A percentile compares a stretch with the other conserved stretches of the same genome.
Conservation (phyloP, 169 alveolate genomes). For the Plasmodium ovale region DNA sequence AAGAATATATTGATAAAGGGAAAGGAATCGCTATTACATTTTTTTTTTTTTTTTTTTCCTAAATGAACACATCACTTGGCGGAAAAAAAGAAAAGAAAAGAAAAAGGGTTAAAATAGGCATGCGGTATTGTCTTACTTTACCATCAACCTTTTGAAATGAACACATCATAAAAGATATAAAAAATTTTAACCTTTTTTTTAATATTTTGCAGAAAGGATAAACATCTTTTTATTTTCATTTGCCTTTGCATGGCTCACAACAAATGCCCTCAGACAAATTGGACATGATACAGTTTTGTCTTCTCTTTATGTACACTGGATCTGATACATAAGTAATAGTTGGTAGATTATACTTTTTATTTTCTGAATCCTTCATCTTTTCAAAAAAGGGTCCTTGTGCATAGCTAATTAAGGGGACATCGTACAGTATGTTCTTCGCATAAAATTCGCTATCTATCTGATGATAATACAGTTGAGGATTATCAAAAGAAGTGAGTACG, state of each 20-base stretch:
- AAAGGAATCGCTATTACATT: too few relatives aligned
- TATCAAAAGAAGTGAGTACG: slow-evolving; percentile 23
- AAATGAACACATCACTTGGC: too few relatives aligned
- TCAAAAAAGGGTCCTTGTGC: slow-evolving; percentile 71
- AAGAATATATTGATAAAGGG: too few relatives aligned
- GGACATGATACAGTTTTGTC: slow-evolving; percentile 38
- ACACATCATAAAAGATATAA: too few relatives aligned
- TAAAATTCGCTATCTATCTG: slow-evolving; percentile 75
- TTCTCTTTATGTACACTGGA: slow-evolving; percentile 58
- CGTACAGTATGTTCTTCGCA: slow-evolving; percentile 52
- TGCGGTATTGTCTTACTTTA: too few relatives aligned
- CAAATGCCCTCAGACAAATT: slow-evolving; percentile 11
- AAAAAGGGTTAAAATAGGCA: too few relatives aligned
- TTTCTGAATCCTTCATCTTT: slow-evolving; percentile 12
- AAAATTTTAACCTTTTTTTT: too few relatives aligned
- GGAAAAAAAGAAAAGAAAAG: too few relatives aligned
- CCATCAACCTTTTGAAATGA: too few relatives aligned
- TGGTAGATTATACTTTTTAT: slow-evolving; percentile 50
- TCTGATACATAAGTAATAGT: slow-evolving; percentile 69
- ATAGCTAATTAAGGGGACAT: slow-evolving; percentile 71
- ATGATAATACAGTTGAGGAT: slow-evolving; percentile 54
- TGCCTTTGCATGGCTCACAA: slow-evolving; percentile 13
- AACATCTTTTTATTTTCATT: slow-evolving; percentile 23
- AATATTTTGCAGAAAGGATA: neutral
- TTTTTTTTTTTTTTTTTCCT: too few relatives aligned